Evolutionary conservation across 2,329 filamentous ascomycete genomes (phyloP).

Genomic region (Fusarium palustre): DNA sequence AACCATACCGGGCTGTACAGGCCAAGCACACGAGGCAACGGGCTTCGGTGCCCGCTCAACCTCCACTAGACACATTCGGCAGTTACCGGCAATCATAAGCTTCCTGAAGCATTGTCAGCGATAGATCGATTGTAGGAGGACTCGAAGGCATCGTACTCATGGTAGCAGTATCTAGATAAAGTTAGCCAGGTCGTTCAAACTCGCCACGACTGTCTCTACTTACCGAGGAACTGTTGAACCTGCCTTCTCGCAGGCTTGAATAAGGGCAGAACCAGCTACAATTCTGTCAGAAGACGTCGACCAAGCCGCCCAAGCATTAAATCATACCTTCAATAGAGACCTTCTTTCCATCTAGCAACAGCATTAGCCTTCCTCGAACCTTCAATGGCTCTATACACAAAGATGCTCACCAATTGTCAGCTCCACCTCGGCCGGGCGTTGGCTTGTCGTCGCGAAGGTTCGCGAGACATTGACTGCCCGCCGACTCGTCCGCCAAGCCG

Average conservation of each 20-base stretch:
- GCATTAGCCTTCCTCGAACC: conserved; percentile 49
- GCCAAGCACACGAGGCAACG: conserved; percentile 98
- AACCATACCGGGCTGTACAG: conserved; percentile 97
- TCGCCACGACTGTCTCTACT: conserved; percentile 45
- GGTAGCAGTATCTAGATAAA: conserved; percentile 88
- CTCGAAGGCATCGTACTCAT: conserved; percentile 76
- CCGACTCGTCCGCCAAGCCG: conserved; percentile 73
- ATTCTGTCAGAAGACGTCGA: conserved; percentile 53
- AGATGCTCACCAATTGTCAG: conserved; percentile 83
- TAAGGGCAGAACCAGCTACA: conserved; percentile 92
- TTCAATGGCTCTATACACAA: conserved; percentile 49
- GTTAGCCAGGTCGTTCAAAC: conserved; percentile 51
- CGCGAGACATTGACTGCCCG: conserved; percentile 72
- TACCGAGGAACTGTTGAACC: conserved; percentile 88
- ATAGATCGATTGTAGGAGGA: conserved; percentile 46
- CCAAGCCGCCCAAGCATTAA: conserved; percentile 30
- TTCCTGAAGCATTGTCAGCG: conserved; percentile 73
- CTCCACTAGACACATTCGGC: conserved; percentile 99
- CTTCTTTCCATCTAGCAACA: conserved; percentile 87
- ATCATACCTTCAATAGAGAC: conserved; percentile 92
- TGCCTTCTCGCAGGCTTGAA: conserved; percentile 99
- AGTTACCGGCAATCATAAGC: conserved; percentile 99
- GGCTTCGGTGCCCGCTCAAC: conserved; percentile 97
- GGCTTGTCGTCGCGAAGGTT: conserved; percentile 83
- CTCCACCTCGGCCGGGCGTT: conserved; percentile 91